These are phyloP conservation scores for Linum tenue DNA, from an alignment of 345 rosid species.

Conservation along the genomic window DNA sequence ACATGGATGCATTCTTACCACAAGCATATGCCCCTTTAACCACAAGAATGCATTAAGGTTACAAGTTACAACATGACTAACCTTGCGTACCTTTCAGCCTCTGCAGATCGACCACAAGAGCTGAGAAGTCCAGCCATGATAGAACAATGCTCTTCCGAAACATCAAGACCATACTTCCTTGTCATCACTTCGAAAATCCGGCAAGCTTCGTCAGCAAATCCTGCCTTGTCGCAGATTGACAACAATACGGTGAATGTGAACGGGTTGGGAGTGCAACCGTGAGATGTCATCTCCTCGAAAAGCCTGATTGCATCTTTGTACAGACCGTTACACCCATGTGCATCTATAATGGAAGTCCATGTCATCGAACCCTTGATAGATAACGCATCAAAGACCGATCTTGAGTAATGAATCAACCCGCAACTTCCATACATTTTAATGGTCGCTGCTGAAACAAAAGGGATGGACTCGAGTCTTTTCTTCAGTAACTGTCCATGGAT, in stretches of 20 bases:
- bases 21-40: neutral
- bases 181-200: constrained; percentile 43
- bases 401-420: constrained; percentile 40
- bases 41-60: neutral
- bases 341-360: constrained; percentile 80
- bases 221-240: constrained; percentile 62
- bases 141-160: constrained; percentile 37
- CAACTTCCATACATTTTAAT: constrained; percentile 68
- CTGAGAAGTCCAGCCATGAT: constrained; percentile 21
- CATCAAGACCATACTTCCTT: constrained; percentile 31
- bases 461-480: constrained; percentile 40
- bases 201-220: constrained; percentile 57
- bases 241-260: constrained; percentile 58
- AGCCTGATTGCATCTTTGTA: constrained; percentile 40
- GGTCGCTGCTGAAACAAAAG: constrained; percentile 54
- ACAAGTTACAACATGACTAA: neutral
- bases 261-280: constrained; percentile 49
- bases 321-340: constrained; percentile 37
- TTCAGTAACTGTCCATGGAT: neutral
- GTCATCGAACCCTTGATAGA: constrained; percentile 57
- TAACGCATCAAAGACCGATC: constrained; percentile 41
- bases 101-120: neutral
- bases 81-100: neutral
- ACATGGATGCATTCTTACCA: no score
- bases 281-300: constrained; percentile 49